Evolutionary conservation across 1,284 basidiomycete genomes (phyloP).

Genomic region (Cutaneotrichosporon sp.): DNA sequence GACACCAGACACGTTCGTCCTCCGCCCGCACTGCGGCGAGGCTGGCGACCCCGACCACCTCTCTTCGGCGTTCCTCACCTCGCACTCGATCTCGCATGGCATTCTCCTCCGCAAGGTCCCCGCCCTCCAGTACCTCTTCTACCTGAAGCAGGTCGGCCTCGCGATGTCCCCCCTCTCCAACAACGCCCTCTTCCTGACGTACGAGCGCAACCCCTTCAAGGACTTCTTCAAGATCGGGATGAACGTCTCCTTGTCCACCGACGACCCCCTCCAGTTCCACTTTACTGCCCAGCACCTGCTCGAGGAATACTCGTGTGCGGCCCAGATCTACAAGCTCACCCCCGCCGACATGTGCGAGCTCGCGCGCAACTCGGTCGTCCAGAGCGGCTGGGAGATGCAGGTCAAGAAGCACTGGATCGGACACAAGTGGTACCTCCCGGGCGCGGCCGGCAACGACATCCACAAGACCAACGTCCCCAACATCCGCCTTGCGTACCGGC

Average conservation of each 20-base stretch:
- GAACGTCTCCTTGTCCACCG: constrained; percentile 93
- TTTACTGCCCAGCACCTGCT: constrained; percentile 93
- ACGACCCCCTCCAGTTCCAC: constrained; percentile 72
- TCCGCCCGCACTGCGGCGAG: constrained; percentile 96
- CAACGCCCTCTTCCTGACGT: constrained; percentile 92
- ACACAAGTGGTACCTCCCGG: constrained; percentile 83
- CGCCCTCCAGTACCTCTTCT: constrained; percentile 84
- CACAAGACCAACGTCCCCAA: constrained; percentile 98
- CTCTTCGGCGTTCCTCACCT: constrained; percentile 90
- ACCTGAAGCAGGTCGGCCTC: constrained; percentile 93
- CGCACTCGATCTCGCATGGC: constrained; percentile 98
- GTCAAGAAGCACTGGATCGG: constrained; percentile 97
- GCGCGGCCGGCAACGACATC: constrained; percentile 85
- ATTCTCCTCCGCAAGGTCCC: constrained; percentile 97
- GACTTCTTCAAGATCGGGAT: constrained; percentile 96
- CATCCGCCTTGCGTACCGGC: constrained; percentile 81
- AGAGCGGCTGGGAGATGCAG: constrained; percentile 99
- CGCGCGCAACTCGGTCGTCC: constrained; percentile 92
- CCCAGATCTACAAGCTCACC: constrained; percentile 92
- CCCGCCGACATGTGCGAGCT: constrained; percentile 73
- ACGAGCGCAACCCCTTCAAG: constrained; percentile 95
- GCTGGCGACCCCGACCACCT: constrained; percentile 98
- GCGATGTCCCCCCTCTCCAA: constrained; percentile 99
- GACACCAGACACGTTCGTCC: constrained; percentile 82
- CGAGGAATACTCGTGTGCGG: constrained; percentile 98